These are phyloP conservation scores for Trifolium pratense DNA, from an alignment of 306 rosid genomes.

Conservation along the genomic window DNA sequence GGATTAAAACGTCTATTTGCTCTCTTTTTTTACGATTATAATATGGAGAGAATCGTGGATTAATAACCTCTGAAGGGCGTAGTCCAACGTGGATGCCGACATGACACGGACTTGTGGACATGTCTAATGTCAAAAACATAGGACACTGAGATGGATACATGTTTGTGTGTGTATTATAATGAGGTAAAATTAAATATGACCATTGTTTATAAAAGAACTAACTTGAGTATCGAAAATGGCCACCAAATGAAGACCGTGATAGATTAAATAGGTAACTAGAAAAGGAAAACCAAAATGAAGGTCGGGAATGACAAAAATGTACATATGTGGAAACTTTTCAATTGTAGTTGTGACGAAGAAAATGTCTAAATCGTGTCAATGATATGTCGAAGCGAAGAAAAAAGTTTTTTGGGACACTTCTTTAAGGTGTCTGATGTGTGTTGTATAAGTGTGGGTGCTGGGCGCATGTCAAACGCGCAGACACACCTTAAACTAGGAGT, in stretches of 20 bases:
- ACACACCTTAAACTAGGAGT: background rate
- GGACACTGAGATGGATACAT: background rate
- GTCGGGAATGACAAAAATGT: background rate
- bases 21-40: background rate
- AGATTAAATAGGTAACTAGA: background rate
- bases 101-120: background rate
- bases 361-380: background rate
- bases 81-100: background rate
- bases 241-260: background rate
- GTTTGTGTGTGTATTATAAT: background rate
- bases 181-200: background rate
- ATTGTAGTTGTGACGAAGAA: background rate
- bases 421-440: background rate
- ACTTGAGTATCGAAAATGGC: background rate
- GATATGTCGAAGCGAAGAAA: background rate
- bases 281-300: background rate
- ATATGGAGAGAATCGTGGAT: background rate
- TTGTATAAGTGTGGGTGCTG: background rate
- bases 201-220: background rate
- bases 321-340: too few relatives aligned
- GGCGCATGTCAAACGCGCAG: background rate
- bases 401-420: background rate
- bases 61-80: background rate
- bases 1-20: too few relatives aligned
- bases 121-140: background rate